phyloP scores from a whole-genome alignment of 345 rosid genomes.

The Gossypium herbaceum region DNA sequence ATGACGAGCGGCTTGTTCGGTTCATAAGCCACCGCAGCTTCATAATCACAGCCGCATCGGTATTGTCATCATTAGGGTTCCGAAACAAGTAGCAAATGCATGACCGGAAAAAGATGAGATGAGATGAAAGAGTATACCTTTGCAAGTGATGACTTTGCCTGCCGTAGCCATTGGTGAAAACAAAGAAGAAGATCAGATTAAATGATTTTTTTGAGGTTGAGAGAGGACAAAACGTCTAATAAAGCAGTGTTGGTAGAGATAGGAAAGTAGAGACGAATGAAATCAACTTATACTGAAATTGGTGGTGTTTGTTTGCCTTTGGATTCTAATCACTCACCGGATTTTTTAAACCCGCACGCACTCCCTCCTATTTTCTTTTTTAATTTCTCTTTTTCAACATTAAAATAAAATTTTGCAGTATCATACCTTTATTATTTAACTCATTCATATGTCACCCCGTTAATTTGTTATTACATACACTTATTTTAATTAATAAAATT shows the following conservation, averaged over 20 bases:
- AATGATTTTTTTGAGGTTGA: background rate
- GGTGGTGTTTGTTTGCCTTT: background rate
- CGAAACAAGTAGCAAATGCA: background rate
- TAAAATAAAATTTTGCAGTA: too few relatives aligned
- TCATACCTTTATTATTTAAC: too few relatives aligned
- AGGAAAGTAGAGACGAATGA: background rate
- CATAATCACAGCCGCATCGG: slow-evolving; percentile 1
- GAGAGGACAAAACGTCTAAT: background rate
- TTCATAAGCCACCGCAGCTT: slow-evolving; percentile 98
- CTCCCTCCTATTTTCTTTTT: too few relatives aligned
- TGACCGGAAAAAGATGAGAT: background rate
- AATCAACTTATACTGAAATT: background rate
- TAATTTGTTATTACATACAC: too few relatives aligned
- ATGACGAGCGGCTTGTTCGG: slow-evolving; percentile 77
- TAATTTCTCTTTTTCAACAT: too few relatives aligned
- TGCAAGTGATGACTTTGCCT: slow-evolving; percentile 89
- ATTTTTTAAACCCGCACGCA: background rate
- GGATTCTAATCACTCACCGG: background rate
- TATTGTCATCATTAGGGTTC: slow-evolving; percentile 4
- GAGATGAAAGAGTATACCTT: slow-evolving; percentile 41
- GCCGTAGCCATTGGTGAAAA: slow-evolving; percentile 55
- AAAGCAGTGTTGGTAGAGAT: background rate
- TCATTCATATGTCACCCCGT: too few relatives aligned
- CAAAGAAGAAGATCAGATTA: background rate
- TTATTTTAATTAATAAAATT: too few relatives aligned